Evolutionary conservation across 1,284 basidiomycete species (phyloP).

Genomic region (Rhodotorula sp.): DNA sequence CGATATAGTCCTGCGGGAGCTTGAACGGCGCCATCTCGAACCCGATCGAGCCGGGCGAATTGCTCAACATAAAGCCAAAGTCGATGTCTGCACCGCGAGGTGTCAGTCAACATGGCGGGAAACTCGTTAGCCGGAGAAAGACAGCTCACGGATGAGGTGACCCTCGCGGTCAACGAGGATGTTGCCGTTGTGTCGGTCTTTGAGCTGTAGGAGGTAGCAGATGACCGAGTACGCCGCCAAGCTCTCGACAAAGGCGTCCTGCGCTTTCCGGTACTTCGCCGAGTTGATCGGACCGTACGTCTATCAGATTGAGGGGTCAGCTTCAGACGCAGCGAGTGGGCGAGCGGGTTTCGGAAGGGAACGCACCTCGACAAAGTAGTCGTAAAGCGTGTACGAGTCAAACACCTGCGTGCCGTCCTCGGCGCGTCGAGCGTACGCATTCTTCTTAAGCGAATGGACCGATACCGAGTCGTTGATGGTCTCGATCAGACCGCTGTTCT

Average conservation of each 20-base stretch:
- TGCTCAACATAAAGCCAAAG: slow-evolving; percentile 97
- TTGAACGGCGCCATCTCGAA: slow-evolving; percentile 99
- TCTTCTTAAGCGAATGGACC: slow-evolving; percentile 99
- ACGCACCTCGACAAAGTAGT: slow-evolving; percentile 81
- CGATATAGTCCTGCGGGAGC: slow-evolving; percentile 89
- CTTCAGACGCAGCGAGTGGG: background rate
- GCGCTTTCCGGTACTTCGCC: slow-evolving; percentile 78
- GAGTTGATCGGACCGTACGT: slow-evolving; percentile 86
- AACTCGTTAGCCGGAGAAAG: slow-evolving; percentile 39
- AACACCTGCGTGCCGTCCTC: slow-evolving; percentile 38
- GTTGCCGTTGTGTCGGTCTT: slow-evolving; percentile 98
- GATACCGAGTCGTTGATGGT: slow-evolving; percentile 96
- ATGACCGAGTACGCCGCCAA: slow-evolving; percentile 88
- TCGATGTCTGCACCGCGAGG: slow-evolving; percentile 65
- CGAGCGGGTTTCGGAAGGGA: background rate
- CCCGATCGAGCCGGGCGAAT: slow-evolving; percentile 94
- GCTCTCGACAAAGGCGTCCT: slow-evolving; percentile 82
- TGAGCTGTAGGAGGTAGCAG: slow-evolving; percentile 94
- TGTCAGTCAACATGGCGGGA: background rate
- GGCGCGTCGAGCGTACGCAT: slow-evolving; percentile 64
- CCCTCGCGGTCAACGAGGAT: slow-evolving; percentile 94
- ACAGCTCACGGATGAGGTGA: slow-evolving; percentile 65
- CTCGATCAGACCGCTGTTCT: slow-evolving; percentile 86
- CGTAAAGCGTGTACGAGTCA: slow-evolving; percentile 65
- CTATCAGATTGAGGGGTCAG: slow-evolving; percentile 50